Conservation (phyloP, 176 grass and related monocot genomes). For the Triticum urartu region DNA sequence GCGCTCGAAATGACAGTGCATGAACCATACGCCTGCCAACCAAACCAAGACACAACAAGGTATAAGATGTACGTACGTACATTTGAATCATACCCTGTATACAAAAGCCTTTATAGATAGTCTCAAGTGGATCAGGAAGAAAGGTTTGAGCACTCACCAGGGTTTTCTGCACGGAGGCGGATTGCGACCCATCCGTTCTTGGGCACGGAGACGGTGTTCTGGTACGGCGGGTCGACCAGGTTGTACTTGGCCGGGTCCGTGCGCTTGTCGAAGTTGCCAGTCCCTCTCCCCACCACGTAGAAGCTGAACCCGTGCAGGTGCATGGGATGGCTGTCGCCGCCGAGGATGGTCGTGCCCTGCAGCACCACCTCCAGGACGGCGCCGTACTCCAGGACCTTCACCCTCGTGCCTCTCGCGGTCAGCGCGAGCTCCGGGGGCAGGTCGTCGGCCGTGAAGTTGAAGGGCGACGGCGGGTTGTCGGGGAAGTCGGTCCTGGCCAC, state of each 20-base stretch:
- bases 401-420: slow-evolving; percentile 37
- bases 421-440: not conserved
- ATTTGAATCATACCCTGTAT: not conserved
- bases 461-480: slow-evolving; percentile 27
- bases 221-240: slow-evolving; percentile 34
- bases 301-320: slow-evolving; percentile 42
- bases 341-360: slow-evolving; percentile 25
- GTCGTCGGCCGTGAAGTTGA: slow-evolving; percentile 38
- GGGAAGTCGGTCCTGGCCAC: slow-evolving; percentile 47
- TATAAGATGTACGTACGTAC: not conserved
- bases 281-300: slow-evolving; percentile 35
- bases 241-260: slow-evolving; percentile 26
- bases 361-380: slow-evolving; percentile 40
- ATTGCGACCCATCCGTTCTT: slow-evolving; percentile 18
- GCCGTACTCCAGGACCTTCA: slow-evolving; percentile 64
- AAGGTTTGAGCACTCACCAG: not conserved
- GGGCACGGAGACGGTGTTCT: slow-evolving; percentile 32
- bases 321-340: slow-evolving; percentile 36
- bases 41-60: not conserved
- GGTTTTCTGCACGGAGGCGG: not conserved
- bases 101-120: not conserved
- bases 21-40: not conserved
- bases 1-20: not conserved
- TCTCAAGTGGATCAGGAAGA: not conserved
- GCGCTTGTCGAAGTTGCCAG: not conserved